A percentile compares a stretch with the other conserved stretches of the same genome.
Conservation (phyloP, 306 rosid genomes). For the Biancaea sappan region DNA sequence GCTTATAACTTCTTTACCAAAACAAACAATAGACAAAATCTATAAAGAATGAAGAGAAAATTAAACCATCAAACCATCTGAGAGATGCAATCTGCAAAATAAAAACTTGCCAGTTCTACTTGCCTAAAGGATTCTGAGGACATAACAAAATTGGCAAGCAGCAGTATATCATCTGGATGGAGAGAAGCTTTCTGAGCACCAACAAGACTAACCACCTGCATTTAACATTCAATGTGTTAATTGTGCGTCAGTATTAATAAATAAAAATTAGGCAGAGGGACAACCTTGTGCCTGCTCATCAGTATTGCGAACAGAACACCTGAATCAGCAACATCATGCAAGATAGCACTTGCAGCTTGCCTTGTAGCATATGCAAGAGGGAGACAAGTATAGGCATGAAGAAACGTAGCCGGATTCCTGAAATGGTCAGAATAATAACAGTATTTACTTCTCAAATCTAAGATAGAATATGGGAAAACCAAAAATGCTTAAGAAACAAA, state of each 20-base stretch:
- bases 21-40: constrained; percentile 22
- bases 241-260: constrained; percentile 18
- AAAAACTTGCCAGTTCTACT: constrained; percentile 39
- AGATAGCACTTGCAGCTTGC: constrained; percentile 95
- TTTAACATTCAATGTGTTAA: constrained; percentile 46
- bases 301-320: constrained; percentile 92
- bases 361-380: constrained; percentile 94
- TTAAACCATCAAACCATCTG: constrained; percentile 15
- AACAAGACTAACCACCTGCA: constrained; percentile 91
- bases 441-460: constrained; percentile 18
- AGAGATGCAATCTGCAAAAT: constrained; percentile 16
- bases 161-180: constrained; percentile 94
- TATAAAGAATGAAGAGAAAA: constrained; percentile 14
- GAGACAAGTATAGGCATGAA: constrained; percentile 97
- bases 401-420: constrained; percentile 96
- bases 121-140: constrained; percentile 98
- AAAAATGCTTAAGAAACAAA: not conserved
- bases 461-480: constrained; percentile 9
- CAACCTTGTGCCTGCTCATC: constrained; percentile 97
- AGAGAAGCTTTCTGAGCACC: constrained; percentile 99
- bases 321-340: constrained; percentile 94
- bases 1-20: constrained; percentile 12
- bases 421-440: constrained; percentile 38
- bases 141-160: constrained; percentile 90
- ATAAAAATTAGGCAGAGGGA: not conserved